Conservation (phyloP, 208 protist species). For the Angomonas ambiguus region DNA sequence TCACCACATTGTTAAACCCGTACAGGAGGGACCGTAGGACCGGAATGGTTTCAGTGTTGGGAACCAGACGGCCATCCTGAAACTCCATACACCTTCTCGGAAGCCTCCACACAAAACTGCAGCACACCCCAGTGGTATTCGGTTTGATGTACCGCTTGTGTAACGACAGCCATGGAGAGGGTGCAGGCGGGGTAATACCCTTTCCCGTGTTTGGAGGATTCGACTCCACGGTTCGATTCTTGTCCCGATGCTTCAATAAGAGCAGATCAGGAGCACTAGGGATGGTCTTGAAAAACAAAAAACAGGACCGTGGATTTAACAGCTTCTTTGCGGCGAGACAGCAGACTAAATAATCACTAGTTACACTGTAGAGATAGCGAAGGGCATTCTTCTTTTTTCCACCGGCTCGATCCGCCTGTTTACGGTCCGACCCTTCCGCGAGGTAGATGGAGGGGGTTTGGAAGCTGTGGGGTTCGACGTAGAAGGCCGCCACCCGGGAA, state of each 20-base stretch:
- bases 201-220: too few relatives aligned
- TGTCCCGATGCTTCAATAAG: conserved; percentile 14
- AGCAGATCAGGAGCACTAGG: conserved; percentile 38
- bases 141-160: conserved; percentile 52
- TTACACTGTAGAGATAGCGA: conserved; percentile 20
- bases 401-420: neutral
- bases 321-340: conserved; percentile 42
- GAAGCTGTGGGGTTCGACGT: conserved; percentile 5
- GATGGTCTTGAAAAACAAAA: conserved; percentile 49
- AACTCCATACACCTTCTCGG: neutral
- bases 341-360: conserved; percentile 40
- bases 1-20: conserved; percentile 40
- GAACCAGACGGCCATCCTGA: neutral
- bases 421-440: neutral
- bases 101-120: conserved; percentile 36
- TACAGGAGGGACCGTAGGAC: conserved; percentile 45
- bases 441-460: neutral
- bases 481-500: neutral
- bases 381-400: conserved; percentile 7
- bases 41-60: neutral
- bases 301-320: conserved; percentile 45
- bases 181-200: conserved; percentile 9
- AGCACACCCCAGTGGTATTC: conserved; percentile 36
- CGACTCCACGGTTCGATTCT: neutral
- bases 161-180: conserved; percentile 53